Evolutionary conservation across 306 rosid genomes (phyloP).

Genomic region (Corylus americana): DNA sequence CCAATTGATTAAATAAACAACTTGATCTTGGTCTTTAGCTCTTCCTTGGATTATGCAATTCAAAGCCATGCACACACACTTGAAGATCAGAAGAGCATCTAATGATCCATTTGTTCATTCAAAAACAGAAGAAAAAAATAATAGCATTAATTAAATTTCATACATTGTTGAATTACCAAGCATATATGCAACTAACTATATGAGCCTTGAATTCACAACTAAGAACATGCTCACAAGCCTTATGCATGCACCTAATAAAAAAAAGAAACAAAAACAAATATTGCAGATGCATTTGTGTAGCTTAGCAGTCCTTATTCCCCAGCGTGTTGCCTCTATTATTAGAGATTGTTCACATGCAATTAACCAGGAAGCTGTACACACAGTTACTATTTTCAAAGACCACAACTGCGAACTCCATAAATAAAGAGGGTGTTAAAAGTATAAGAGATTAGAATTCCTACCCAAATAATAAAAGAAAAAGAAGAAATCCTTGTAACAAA

Average conservation of each 20-base stretch:
- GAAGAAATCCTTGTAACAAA: neutral
- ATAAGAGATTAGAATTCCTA: neutral
- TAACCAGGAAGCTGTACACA: neutral
- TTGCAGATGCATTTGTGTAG: neutral
- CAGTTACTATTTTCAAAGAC: neutral
- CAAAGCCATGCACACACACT: neutral
- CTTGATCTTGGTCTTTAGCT: neutral
- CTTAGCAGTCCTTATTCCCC: neutral
- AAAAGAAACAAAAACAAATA: neutral
- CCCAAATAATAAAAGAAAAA: neutral
- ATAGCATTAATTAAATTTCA: neutral
- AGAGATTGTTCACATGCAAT: neutral
- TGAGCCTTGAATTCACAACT: neutral
- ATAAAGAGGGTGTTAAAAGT: neutral
- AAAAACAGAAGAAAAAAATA: neutral
- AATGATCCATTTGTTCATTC: neutral
- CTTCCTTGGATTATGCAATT: neutral
- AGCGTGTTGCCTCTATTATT: neutral
- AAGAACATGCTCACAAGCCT: neutral
- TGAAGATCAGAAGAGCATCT: neutral
- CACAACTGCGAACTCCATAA: neutral
- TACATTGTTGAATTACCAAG: neutral
- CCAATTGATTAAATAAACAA: neutral
- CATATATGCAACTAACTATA: neutral
- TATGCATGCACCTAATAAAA: neutral